These are phyloP conservation scores for Trichoderma arundinaceum DNA, from an alignment of 2,329 filamentous ascomycete genomes.

Conservation along the genomic window DNA sequence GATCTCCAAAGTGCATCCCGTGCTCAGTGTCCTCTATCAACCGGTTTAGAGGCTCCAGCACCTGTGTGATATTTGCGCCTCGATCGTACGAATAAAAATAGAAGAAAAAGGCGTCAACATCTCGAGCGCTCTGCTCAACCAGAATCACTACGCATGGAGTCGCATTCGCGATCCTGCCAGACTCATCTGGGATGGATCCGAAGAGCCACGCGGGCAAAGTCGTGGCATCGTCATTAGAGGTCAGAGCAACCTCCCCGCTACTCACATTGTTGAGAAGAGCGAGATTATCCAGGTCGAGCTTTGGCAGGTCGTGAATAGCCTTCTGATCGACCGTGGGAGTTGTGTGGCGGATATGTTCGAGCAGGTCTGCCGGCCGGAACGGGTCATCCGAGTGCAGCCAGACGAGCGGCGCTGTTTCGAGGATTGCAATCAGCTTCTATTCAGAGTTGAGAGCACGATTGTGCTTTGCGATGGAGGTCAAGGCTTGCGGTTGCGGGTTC, in stretches of 20 bases:
- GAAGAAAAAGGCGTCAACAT: conserved; percentile 15
- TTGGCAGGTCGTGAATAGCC: neutral
- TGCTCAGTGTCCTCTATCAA: conserved; percentile 22
- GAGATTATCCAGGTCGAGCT: conserved; percentile 20
- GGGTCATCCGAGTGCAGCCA: conserved; percentile 24
- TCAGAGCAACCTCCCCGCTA: neutral
- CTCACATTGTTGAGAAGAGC: neutral
- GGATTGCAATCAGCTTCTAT: neutral
- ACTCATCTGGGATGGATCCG: conserved; percentile 1
- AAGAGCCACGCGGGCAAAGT: conserved; percentile 5
- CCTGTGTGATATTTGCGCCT: conserved; percentile 21
- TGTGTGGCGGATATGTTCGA: conserved; percentile 19
- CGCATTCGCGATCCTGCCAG: conserved; percentile 10
- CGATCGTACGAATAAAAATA: conserved; percentile 23
- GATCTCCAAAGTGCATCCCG: conserved; percentile 17
- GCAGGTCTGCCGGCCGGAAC: conserved; percentile 18
- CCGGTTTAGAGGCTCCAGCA: conserved; percentile 16
- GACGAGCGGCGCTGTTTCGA: conserved; percentile 7
- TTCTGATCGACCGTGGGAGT: conserved; percentile 5
- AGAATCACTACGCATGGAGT: conserved; percentile 14
- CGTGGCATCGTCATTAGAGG: conserved; percentile 9
- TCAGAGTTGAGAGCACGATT: neutral
- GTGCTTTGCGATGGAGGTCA: neutral
- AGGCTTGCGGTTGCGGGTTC: neutral
- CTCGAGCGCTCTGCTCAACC: neutral